phyloP scores from a whole-genome alignment of 495 filamentous ascomycete genomes.

The Aspergillus coremiiformis region DNA sequence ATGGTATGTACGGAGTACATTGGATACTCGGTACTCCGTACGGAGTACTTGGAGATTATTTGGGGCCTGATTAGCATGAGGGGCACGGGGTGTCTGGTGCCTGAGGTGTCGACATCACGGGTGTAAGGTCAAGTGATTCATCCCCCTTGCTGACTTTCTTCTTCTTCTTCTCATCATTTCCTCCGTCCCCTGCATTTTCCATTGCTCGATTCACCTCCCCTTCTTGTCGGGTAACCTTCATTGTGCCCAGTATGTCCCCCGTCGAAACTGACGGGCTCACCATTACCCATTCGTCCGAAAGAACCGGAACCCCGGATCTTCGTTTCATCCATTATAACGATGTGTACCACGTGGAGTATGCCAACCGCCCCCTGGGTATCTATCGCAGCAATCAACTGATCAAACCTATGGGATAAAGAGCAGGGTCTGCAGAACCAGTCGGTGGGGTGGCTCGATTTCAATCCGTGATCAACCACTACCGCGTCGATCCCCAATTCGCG shows the following conservation, averaged over 20 bases:
- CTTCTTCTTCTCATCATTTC: neutral
- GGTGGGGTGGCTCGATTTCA: constrained; percentile 77
- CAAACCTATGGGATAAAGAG: constrained; percentile 17
- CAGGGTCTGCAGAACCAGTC: constrained; percentile 68
- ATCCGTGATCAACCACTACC: constrained; percentile 67
- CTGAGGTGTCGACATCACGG: neutral
- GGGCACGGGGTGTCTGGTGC: neutral
- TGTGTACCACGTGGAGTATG: constrained; percentile 78
- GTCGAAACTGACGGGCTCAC: constrained; percentile 32
- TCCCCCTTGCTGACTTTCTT: constrained; percentile 9
- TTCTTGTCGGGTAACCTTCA: too few relatives aligned
- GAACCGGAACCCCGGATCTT: constrained; percentile 55
- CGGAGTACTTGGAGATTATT: too few relatives aligned
- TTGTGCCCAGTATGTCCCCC: constrained; percentile 27
- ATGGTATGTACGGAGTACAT: too few relatives aligned
- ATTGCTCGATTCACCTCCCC: neutral
- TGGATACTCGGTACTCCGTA: too few relatives aligned
- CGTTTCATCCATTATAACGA: constrained; percentile 88
- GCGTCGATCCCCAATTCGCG: constrained; percentile 46
- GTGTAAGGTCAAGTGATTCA: neutral
- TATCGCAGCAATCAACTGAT: neutral
- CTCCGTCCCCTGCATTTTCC: constrained; percentile 3
- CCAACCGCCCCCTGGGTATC: neutral
- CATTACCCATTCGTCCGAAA: constrained; percentile 47
- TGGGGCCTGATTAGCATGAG: neutral